Evolutionary conservation across 164 flowering plant species (phyloP).

Genomic region (Vitis cinerea): DNA sequence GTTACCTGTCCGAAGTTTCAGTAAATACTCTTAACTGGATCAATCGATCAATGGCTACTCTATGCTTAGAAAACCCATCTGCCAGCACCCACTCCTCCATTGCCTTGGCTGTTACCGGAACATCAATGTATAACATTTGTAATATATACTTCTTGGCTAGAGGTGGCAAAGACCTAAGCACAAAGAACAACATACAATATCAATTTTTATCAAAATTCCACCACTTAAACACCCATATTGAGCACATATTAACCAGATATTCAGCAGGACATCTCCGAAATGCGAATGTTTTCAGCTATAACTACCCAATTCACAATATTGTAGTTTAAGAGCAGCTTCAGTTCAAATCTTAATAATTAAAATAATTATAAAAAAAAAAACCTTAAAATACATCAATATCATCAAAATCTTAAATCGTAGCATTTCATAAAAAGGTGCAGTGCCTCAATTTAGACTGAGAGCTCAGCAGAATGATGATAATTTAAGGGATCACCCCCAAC

Average conservation of each 20-base stretch:
- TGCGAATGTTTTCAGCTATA: too few species aligned
- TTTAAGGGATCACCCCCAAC: too few species aligned
- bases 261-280: too few species aligned
- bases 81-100: conserved; percentile 89
- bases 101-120: conserved; percentile 57
- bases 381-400: not conserved
- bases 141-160: conserved; percentile 87
- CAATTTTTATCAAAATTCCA: too few species aligned
- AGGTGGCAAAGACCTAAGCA: conserved; percentile 84
- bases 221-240: too few species aligned
- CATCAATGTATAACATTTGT: conserved; percentile 71
- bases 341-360: too few species aligned
- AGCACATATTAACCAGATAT: too few species aligned
- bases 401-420: not conserved
- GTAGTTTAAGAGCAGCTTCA: too few species aligned
- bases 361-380: not conserved
- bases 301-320: too few species aligned
- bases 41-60: conserved; percentile 79
- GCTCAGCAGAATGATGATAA: too few species aligned
- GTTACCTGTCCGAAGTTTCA: conserved; percentile 68
- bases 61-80: conserved; percentile 84
- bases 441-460: too few species aligned
- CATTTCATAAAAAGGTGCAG: too few species aligned
- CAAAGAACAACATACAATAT: conserved; percentile 2
- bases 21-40: conserved; percentile 69